phyloP scores from a whole-genome alignment of 169 alveolate genomes.

The Amoebophrya sp. region DNA sequence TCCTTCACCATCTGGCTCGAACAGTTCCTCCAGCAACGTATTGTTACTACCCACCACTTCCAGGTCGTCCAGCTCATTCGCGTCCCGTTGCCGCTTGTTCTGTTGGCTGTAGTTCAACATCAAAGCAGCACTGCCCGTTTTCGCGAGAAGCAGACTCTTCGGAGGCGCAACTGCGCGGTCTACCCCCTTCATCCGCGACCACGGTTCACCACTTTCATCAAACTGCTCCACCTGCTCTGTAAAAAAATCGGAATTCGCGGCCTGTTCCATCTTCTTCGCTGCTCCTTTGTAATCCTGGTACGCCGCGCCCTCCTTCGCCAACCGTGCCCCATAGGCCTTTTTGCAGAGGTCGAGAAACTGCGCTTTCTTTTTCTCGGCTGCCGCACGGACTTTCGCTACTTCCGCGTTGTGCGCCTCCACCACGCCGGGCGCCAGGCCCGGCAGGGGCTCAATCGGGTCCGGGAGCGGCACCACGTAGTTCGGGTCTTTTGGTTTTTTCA shows the following conservation, averaged over 20 bases:
- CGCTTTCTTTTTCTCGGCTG: neutral
- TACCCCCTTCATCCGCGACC: neutral
- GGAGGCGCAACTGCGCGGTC: neutral
- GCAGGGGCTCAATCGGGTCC: neutral
- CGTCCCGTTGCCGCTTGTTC: neutral
- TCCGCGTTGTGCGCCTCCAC: neutral
- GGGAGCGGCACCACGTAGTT: constrained; percentile 6
- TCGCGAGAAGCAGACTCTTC: neutral
- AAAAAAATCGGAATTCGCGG: neutral
- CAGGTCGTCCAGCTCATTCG: constrained; percentile 9
- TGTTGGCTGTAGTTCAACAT: neutral
- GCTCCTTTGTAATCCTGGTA: neutral
- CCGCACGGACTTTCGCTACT: neutral
- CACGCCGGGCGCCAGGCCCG: neutral
- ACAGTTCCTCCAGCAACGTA: neutral
- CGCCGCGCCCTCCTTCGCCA: neutral
- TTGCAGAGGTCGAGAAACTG: neutral
- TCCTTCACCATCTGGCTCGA: neutral
- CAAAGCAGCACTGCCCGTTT: neutral
- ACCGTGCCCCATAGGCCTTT: neutral
- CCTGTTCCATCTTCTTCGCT: neutral
- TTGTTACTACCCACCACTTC: neutral
- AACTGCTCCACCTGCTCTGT: neutral
- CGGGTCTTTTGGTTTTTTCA: neutral
- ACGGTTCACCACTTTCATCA: neutral